Evolutionary conservation across 768 basidiomycete genomes (phyloP).

Genomic region (Lepiota venenata): DNA sequence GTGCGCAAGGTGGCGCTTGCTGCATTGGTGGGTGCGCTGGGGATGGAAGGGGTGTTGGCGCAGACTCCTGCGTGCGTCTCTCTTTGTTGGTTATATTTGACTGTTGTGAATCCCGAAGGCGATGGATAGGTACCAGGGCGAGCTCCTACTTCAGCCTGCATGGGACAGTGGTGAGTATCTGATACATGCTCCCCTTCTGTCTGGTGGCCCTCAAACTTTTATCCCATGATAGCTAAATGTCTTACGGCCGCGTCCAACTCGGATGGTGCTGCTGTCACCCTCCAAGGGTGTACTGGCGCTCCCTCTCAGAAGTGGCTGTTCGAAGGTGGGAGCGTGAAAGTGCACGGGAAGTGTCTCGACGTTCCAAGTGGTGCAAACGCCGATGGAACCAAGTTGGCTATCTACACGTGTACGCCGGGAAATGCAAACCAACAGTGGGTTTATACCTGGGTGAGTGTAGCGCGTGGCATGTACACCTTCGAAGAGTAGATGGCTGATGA

Average conservation of each 20-base stretch:
- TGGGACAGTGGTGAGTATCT: slow-evolving; percentile 33
- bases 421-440: slow-evolving; percentile 44
- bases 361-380: slow-evolving; percentile 36
- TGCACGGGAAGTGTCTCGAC: slow-evolving; percentile 50
- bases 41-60: slow-evolving; percentile 5
- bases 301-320: slow-evolving; percentile 50
- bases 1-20: slow-evolving; percentile 1
- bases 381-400: slow-evolving; percentile 48
- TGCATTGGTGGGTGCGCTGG: slow-evolving; percentile 1
- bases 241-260: slow-evolving; percentile 47
- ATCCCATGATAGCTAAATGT: slow-evolving; percentile 37
- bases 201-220: not conserved
- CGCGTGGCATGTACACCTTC: not conserved
- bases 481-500: not conserved
- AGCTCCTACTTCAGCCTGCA: slow-evolving; percentile 41
- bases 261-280: slow-evolving; percentile 44
- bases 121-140: slow-evolving; percentile 36
- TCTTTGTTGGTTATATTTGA: not conserved
- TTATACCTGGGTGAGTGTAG: slow-evolving; percentile 38
- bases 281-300: slow-evolving; percentile 43
- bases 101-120: not conserved
- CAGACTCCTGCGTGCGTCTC: slow-evolving; percentile 3
- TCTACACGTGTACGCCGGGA: slow-evolving; percentile 42
- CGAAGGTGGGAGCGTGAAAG: slow-evolving; percentile 33
- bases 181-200: not conserved